Evolutionary conservation across 2,329 filamentous ascomycete genomes (phyloP), one percentile per base, ranked within the genome.

Genomic region (Ampelomyces quisqualis): DNA sequence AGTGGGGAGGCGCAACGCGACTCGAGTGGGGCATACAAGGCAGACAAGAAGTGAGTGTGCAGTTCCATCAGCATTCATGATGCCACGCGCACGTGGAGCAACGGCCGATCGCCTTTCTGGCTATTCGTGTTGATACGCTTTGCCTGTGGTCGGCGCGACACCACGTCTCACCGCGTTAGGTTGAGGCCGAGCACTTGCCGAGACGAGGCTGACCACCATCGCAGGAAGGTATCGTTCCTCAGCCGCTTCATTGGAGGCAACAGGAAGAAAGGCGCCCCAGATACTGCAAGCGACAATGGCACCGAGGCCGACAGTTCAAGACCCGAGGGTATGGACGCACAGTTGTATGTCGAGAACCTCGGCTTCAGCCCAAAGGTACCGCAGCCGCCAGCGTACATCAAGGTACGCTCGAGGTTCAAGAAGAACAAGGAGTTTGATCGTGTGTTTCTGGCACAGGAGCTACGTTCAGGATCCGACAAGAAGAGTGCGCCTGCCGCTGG

Each of bases 391-490:
- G 82, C 88, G 18, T 97, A 97, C 62, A 93, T 97, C 58, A 88
- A 89, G 51, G 85, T 95, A 45, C 82, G 85, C 50, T 74, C 85
- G 1, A 84, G 88, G 61, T 82, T 90, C 68, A 95, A 95, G 69
- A 90, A 86, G 60, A 74, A 78, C 15, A 83, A 82, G 55, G 86
- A 91, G 38, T 96, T 97, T 62, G 83, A 93, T 63, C 84, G 84
- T 32, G 75, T 95, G 43, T 98, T 98, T 64, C 78, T 97, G 3
- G 90, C 93, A 2, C 93, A 98, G 70, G 87, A 97, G 67, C 73
- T 97, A n/a, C 75, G 83, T n/a, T 77, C 77, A 1, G 75, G 73
- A n/a, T 49, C 57, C 8, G 51, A 55, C 19, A 68, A 70, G 47
- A 59, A 61, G 17, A 57, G 51, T 19, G 34, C 46, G 9, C 54